Percentiles rank a stretch among this genome's conserved stretches.
Conservation (phyloP, 768 basidiomycete species). For the Suillus brevipes region DNA sequence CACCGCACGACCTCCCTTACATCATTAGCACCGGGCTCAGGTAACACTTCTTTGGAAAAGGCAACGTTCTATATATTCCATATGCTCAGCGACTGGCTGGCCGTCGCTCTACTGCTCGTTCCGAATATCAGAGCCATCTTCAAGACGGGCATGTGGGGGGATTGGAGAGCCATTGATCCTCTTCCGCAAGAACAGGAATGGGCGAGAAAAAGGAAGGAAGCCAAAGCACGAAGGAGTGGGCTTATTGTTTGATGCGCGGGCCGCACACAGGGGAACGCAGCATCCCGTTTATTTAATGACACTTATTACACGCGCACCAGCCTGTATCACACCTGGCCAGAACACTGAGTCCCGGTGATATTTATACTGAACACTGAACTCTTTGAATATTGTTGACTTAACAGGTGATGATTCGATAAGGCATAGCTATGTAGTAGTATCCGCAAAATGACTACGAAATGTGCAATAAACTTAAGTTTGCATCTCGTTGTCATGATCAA, state of each 20-base stretch:
- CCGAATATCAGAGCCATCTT: conserved; percentile 33
- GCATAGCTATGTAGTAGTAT: neutral
- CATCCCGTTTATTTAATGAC: neutral
- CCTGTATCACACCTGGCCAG: neutral
- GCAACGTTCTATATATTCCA: conserved; percentile 46
- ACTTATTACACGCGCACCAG: neutral
- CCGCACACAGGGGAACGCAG: neutral
- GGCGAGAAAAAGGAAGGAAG: conserved; percentile 2
- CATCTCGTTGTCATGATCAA: no score
- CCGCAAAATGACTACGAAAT: neutral
- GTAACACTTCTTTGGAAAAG: conserved; percentile 39
- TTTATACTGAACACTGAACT: neutral
- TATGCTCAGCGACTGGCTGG: conserved; percentile 45
- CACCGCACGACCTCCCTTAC: conserved; percentile 35
- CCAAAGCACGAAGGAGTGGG: conserved; percentile 5
- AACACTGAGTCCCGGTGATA: neutral
- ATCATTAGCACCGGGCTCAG: conserved; percentile 29
- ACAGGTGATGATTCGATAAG: neutral
- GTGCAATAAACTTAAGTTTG: no score
- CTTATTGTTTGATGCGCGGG: neutral
- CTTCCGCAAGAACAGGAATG: conserved; percentile 1
- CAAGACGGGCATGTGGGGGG: conserved; percentile 27
- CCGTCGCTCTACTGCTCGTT: conserved; percentile 29
- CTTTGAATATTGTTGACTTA: neutral
- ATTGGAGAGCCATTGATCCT: conserved; percentile 15